phyloP scores from a whole-genome alignment of 208 protist species.

The Perkinsela sp. region DNA sequence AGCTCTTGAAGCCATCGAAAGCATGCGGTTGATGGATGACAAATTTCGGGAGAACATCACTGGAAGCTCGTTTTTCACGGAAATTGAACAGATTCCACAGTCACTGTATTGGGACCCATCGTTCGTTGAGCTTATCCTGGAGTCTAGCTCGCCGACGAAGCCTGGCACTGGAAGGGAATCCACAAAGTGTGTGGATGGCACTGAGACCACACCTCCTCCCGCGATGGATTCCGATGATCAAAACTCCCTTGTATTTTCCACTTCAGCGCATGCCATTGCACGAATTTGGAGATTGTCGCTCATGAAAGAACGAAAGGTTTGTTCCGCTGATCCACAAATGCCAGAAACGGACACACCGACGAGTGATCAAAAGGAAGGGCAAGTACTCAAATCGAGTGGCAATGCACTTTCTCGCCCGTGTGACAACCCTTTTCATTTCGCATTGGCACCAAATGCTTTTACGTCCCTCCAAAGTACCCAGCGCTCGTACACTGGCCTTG shows the following conservation, averaged over 20 bases:
- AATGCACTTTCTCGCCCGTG: not conserved
- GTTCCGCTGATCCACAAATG: not conserved
- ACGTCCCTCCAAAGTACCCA: not conserved
- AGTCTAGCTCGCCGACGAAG: not conserved
- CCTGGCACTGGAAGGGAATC: not conserved
- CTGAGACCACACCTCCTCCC: no score
- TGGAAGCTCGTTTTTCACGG: no score
- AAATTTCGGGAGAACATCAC: not conserved
- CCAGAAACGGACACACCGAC: not conserved
- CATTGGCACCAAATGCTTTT: not conserved
- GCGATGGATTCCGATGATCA: not conserved
- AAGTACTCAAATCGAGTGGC: not conserved
- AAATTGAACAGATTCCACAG: no score
- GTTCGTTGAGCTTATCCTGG: not conserved
- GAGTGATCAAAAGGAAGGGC: not conserved
- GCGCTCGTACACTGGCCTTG: not conserved
- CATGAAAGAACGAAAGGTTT: not conserved
- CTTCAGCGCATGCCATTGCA: not conserved
- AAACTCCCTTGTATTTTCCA: not conserved
- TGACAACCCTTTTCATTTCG: not conserved
- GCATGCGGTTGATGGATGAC: not conserved
- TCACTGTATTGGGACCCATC: not conserved
- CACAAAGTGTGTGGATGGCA: not conserved
- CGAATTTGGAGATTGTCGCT: not conserved
- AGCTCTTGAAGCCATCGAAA: not conserved